Evolutionary conservation across 805 yeast species (phyloP), one percentile per base, ranked within the genome.

Genomic region (Metschnikowia continentalis): DNA sequence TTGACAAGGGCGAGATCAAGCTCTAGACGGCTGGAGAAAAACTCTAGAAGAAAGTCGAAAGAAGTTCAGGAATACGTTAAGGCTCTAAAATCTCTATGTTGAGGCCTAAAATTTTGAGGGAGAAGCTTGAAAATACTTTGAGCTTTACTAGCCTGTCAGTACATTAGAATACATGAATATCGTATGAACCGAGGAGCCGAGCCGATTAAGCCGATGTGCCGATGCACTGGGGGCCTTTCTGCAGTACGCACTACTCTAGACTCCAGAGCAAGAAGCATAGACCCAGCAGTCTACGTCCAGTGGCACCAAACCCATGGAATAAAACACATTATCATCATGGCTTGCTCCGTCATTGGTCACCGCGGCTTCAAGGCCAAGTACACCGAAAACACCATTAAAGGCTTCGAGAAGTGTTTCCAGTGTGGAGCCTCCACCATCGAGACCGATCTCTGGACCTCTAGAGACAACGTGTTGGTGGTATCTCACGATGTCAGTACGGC

Each of bases 381-480:
- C 49, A 64, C 74, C 3, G 78, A 74, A 54, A 74, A 74, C 55
- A 71, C 77, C 8, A 20, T 74, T 17, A 17, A 46, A 5, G 77
- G 77, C 6, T 74, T 74, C 54, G 56, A 58, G 17, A 62, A 68
- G 44, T 72, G 77, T 51, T 72, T 52, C 52, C 63, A 62, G 14
- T 44, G 69, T 17, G 77, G 76, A 6, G 77, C 76, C 35, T 64
- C 69, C 22, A 56, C 61, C 6, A 61, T 74, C 40, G 78, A 74
- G 50, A 74, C 78, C n/a, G 78, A 74, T 55, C 60, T 72, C 42
- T 71, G 76, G 72, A 54, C 71, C 36, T 62, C 75, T 20, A 54
- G 57, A 23, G 78, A 74, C 57, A 58, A 66, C 13, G 71, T 68
- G 22, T 53, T 72, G 50, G 70, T 74, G 14, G 67, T 74, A 3